Base-by-base conservation (phyloP, 306 rosid species). In the Casuarina cunninghamiana region DNA sequence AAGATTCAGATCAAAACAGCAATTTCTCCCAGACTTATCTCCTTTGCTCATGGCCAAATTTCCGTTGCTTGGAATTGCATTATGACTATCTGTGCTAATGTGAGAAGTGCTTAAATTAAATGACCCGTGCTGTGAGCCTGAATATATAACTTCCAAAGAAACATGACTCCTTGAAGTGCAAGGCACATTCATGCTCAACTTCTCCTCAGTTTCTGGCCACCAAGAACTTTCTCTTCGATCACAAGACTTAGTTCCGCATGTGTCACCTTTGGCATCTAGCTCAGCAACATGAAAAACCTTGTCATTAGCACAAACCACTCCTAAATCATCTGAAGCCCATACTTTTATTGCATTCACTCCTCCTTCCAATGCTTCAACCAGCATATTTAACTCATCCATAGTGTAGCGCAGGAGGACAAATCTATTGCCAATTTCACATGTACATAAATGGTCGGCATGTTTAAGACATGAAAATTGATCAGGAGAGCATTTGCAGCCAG, bases 401-500 rank as follows among this genome's bases (percentile, higher is more conserved):
- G 86, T 75, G 82, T 86, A 84, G 38, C 95, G 96, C 70, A 84
- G 79, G 45, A 94, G 91, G 71, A 89, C 87, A 84, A 81, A 82
- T 79, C 78, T 87, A 73, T 86, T 68, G 7, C 81, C 91, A 75
- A 72, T 71, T 66, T 72, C 92, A 19, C 98, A 94, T 1, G 89
- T 83, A 83, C 98, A 94, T 75, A 94, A 76, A 37, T 46, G 79
- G 65, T 78, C 86, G 77, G 89, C 83, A 78, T 94, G 97, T 74
- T 81, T 86, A 69, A 94, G 93, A 78, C 98, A 94, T 78, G 98
- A 90, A 81, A 79, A 94, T 75, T 76, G 83, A 58, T 87, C 86
- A 15, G 90, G 97, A 53, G 98, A 92, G 84, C 97, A 94, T 77
- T 86, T 79, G 82, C 98, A 92, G 70, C 93, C 81, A 15, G 84